Conservation (phyloP, 2,329 filamentous ascomycete species). For the Akanthomyces lecanii region DNA sequence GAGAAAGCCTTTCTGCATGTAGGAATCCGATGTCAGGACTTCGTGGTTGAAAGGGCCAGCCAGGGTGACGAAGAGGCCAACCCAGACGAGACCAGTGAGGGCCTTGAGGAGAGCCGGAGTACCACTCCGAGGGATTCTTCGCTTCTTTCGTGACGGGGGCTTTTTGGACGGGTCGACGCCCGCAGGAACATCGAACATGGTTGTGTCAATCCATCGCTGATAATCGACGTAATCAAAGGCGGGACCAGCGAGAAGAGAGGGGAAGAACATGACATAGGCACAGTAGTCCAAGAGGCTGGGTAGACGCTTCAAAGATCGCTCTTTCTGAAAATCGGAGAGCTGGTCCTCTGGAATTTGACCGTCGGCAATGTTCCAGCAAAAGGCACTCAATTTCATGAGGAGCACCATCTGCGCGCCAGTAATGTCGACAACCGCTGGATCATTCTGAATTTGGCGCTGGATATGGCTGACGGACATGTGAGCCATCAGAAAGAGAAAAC, state of each 20-base stretch:
- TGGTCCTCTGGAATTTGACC: constrained; percentile 73
- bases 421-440: constrained; percentile 71
- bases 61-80: constrained; percentile 71
- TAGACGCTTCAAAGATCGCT: constrained; percentile 69
- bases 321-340: constrained; percentile 82
- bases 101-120: constrained; percentile 79
- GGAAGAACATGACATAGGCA: constrained; percentile 94
- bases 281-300: constrained; percentile 76
- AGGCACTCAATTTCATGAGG: constrained; percentile 94
- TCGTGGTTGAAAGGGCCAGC: constrained; percentile 61
- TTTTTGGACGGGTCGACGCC: constrained; percentile 80
- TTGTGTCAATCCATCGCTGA: constrained; percentile 84
- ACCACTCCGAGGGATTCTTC: constrained; percentile 86
- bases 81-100: constrained; percentile 69
- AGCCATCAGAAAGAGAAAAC: constrained; percentile 89
- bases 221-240: constrained; percentile 96
- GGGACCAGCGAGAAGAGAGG: constrained; percentile 80
- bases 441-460: constrained; percentile 66
- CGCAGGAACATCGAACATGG: constrained; percentile 84
- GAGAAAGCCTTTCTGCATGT: constrained; percentile 62
- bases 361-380: constrained; percentile 97
- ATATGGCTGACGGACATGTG: constrained; percentile 94
- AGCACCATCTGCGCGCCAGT: constrained; percentile 97
- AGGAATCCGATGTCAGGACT: constrained; percentile 62
- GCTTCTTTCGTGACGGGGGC: constrained; percentile 80